A percentile compares a stretch with the other conserved stretches of the same genome.
These are phyloP conservation scores for Epichloe sylvatica DNA, from an alignment of 2,329 filamentous ascomycete genomes.

Conservation along the genomic window DNA sequence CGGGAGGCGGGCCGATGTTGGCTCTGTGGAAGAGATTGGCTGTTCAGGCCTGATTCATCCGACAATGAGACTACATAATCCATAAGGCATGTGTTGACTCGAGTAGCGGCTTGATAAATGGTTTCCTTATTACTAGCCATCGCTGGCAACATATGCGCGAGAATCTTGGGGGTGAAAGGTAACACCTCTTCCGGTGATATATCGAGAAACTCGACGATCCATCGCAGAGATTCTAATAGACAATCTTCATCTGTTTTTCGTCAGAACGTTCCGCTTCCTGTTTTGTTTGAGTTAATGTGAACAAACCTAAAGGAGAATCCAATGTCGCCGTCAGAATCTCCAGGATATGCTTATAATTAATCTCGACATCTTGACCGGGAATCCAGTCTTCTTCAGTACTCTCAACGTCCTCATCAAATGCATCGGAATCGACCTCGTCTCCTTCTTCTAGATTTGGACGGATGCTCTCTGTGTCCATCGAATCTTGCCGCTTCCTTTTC, in stretches of 20 bases:
- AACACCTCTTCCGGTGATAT: slow-evolving; percentile 96
- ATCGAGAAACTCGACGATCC: slow-evolving; percentile 93
- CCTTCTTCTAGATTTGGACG: slow-evolving; percentile 45
- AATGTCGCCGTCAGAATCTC: slow-evolving; percentile 85
- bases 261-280: slow-evolving; percentile 2
- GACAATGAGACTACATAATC: slow-evolving; percentile 87
- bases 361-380: slow-evolving; percentile 88
- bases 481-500: slow-evolving; percentile 55
- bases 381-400: slow-evolving; percentile 87
- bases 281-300: background rate
- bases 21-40: slow-evolving; percentile 8
- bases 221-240: slow-evolving; percentile 76
- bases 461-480: slow-evolving; percentile 51
- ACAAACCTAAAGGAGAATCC: slow-evolving; percentile 63
- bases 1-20: slow-evolving; percentile 24
- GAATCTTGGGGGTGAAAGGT: slow-evolving; percentile 80
- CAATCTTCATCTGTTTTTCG: slow-evolving; percentile 63
- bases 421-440: slow-evolving; percentile 44
- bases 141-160: slow-evolving; percentile 83
- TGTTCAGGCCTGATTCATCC: slow-evolving; percentile 41
- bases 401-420: slow-evolving; percentile 42
- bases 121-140: slow-evolving; percentile 85
- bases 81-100: slow-evolving; percentile 83
- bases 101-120: slow-evolving; percentile 73
- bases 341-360: slow-evolving; percentile 83